These are phyloP conservation scores for Colletotrichum karsti DNA, from an alignment of 2,329 filamentous ascomycete genomes.

Conservation along the genomic window DNA sequence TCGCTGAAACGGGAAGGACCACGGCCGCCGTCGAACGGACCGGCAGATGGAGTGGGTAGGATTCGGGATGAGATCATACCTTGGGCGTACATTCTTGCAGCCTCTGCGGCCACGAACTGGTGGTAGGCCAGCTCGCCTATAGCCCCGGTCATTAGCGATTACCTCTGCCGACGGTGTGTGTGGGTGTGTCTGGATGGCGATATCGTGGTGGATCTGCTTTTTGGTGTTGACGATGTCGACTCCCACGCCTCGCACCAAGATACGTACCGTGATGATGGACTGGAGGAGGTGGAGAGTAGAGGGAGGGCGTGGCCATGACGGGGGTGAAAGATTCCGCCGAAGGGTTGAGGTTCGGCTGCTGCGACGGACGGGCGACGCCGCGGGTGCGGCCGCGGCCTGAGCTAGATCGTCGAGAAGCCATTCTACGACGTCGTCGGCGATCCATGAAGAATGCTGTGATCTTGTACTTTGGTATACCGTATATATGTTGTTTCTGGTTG, in stretches of 20 bases:
- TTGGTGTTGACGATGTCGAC: background rate
- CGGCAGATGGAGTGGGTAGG: background rate
- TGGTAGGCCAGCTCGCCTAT: conserved; percentile 10
- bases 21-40: background rate
- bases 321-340: background rate
- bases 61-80: background rate
- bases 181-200: background rate
- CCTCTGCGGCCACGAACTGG: conserved; percentile 10
- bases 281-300: background rate
- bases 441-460: background rate
- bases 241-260: background rate
- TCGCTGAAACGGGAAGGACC: background rate
- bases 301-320: background rate
- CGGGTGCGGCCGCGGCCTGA: background rate
- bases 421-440: background rate
- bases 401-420: background rate
- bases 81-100: conserved; percentile 7
- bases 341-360: background rate
- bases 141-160: background rate
- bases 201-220: background rate
- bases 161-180: background rate
- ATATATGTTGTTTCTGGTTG: too few relatives aligned
- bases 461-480: too few relatives aligned
- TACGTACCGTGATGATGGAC: background rate
- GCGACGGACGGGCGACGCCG: too few relatives aligned